Evolutionary conservation across 345 rosid genomes (phyloP).

Genomic region (Salix brachista): DNA sequence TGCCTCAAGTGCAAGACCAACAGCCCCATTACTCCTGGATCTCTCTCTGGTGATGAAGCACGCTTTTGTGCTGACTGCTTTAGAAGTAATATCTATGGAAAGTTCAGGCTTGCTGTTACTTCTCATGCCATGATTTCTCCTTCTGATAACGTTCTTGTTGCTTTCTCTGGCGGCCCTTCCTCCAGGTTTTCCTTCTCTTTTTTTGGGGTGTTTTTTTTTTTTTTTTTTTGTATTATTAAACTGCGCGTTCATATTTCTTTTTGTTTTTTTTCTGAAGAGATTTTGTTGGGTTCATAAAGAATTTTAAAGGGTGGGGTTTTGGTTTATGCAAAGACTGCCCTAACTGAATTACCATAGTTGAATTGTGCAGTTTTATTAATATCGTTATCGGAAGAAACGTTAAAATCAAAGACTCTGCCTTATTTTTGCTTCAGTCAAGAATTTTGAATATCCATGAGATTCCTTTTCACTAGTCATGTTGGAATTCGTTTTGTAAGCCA

Average conservation of each 20-base stretch:
- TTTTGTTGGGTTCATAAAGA: no score
- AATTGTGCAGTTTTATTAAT: no score
- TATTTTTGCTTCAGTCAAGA: background rate
- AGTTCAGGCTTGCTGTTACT: conserved; percentile 78
- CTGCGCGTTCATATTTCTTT: background rate
- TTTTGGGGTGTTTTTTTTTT: background rate
- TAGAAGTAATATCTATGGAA: conserved; percentile 65
- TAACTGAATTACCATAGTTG: no score
- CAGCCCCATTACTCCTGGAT: conserved; percentile 30
- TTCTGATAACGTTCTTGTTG: conserved; percentile 80
- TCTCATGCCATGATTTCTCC: conserved; percentile 87
- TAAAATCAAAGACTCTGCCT: no score
- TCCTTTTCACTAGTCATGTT: background rate
- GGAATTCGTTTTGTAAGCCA: background rate
- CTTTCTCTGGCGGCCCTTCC: conserved; percentile 89
- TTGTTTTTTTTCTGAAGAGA: no score
- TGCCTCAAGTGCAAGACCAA: conserved; percentile 77
- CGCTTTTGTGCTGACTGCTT: conserved; percentile 73
- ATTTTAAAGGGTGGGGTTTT: background rate
- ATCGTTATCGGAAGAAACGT: background rate
- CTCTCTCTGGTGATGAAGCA: conserved; percentile 37
- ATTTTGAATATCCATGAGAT: no score
- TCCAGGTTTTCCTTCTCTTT: conserved; percentile 51
- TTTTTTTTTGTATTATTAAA: background rate
- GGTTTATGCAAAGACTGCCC: no score